These are phyloP conservation scores for Hygrophorus pudorinus DNA, from an alignment of 768 basidiomycete species.

Conservation along the genomic window DNA sequence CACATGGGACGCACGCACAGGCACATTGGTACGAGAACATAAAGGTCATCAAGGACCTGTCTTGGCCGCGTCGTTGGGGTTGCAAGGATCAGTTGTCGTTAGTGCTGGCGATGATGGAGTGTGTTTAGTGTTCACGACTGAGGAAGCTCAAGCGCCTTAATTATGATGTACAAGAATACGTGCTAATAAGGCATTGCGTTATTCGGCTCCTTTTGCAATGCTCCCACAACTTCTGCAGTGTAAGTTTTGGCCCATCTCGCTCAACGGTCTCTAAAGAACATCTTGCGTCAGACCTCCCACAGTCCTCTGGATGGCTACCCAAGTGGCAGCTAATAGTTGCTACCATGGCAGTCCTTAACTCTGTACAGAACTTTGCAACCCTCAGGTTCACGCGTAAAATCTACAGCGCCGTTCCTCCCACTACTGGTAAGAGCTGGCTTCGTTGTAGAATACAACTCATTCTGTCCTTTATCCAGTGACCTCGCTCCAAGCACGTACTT, in stretches of 20 bases:
- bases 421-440: constrained; percentile 22
- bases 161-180: too few species aligned
- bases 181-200: too few species aligned
- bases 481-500: constrained; percentile 77
- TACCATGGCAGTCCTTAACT: constrained; percentile 74
- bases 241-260: not conserved
- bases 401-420: constrained; percentile 44
- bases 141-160: constrained; percentile 8
- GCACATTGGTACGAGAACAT: constrained; percentile 67
- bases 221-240: not conserved
- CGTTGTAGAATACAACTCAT: not conserved
- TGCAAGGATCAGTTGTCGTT: constrained; percentile 63
- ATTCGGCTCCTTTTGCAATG: too few species aligned
- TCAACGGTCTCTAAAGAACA: constrained; percentile 3
- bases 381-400: constrained; percentile 69
- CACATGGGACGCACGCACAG: constrained; percentile 91
- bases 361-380: constrained; percentile 71
- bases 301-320: constrained; percentile 62
- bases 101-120: constrained; percentile 88
- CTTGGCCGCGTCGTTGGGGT: constrained; percentile 62
- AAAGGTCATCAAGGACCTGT: constrained; percentile 75
- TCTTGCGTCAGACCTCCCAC: constrained; percentile 44
- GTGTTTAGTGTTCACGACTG: constrained; percentile 76
- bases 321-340: constrained; percentile 85
- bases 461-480: constrained; percentile 50